Conservation (phyloP, 768 basidiomycete species). For the Russula ochroleuca region DNA sequence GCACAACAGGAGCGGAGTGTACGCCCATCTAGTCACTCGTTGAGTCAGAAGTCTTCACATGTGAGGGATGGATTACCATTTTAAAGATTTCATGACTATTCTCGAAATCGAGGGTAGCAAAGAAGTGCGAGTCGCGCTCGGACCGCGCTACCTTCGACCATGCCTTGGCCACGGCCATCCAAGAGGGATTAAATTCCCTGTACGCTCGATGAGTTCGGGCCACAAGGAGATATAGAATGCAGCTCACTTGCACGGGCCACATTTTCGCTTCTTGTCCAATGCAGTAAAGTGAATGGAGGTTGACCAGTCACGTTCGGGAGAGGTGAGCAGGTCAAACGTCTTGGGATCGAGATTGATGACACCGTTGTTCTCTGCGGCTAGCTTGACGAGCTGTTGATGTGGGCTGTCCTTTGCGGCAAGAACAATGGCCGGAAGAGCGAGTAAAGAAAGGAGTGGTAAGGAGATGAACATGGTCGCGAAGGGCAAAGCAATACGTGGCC, state of each 20-base stretch:
- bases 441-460: constrained; percentile 35
- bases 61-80: constrained; percentile 46
- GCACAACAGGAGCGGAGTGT: constrained; percentile 78
- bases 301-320: constrained; percentile 78
- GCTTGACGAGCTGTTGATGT: constrained; percentile 58
- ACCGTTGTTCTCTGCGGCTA: constrained; percentile 71
- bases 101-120: constrained; percentile 87
- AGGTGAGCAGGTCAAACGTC: constrained; percentile 72
- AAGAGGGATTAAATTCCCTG: constrained; percentile 85
- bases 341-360: constrained; percentile 74
- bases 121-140: constrained; percentile 82
- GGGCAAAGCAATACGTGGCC: constrained; percentile 20
- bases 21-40: constrained; percentile 61
- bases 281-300: constrained; percentile 89
- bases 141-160: constrained; percentile 62
- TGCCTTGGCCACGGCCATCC: constrained; percentile 75
- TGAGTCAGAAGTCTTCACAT: background rate
- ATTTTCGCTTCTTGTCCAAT: constrained; percentile 71
- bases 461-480: constrained; percentile 27
- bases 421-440: constrained; percentile 33
- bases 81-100: constrained; percentile 72
- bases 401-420: constrained; percentile 32
- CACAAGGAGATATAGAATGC: background rate
- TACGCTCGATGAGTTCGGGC: constrained; percentile 5
- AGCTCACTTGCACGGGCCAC: constrained; percentile 85